phyloP scores from a whole-genome alignment of 768 basidiomycete genomes.

The Tulasnella sp. region DNA sequence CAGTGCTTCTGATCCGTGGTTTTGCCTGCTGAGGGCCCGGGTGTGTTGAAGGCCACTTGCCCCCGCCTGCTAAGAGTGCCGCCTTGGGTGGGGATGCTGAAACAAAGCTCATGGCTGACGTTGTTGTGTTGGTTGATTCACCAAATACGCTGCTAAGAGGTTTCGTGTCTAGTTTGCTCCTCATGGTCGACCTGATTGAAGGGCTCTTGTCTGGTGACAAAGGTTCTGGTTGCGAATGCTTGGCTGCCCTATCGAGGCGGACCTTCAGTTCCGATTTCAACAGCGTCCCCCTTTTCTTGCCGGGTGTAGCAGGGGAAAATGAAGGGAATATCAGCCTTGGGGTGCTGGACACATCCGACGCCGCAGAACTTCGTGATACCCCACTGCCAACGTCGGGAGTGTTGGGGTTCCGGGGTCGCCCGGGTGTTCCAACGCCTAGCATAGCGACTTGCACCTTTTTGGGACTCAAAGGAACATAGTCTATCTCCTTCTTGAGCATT shows the following conservation, averaged over 20 bases:
- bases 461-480: slow-evolving; percentile 62
- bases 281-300: slow-evolving; percentile 14
- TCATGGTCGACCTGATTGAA: background rate
- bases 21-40: background rate
- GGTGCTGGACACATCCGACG: background rate
- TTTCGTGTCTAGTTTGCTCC: background rate
- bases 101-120: background rate
- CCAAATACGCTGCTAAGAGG: slow-evolving; percentile 15
- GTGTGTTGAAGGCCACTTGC: slow-evolving; percentile 4
- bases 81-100: slow-evolving; percentile 6
- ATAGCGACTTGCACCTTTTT: slow-evolving; percentile 36
- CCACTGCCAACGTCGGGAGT: background rate
- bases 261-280: background rate
- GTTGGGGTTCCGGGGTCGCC: slow-evolving; percentile 18
- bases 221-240: background rate
- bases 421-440: slow-evolving; percentile 26
- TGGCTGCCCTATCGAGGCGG: background rate
- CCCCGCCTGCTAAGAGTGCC: background rate
- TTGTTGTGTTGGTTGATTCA: slow-evolving; percentile 13
- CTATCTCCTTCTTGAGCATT: slow-evolving; percentile 59
- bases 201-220: background rate
- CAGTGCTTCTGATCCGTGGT: slow-evolving; percentile 33
- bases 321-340: slow-evolving; percentile 12
- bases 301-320: slow-evolving; percentile 12
- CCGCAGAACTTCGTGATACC: background rate